Base-by-base conservation (phyloP, 768 basidiomycete genomes). In the Tylopilus felleus region DNA sequence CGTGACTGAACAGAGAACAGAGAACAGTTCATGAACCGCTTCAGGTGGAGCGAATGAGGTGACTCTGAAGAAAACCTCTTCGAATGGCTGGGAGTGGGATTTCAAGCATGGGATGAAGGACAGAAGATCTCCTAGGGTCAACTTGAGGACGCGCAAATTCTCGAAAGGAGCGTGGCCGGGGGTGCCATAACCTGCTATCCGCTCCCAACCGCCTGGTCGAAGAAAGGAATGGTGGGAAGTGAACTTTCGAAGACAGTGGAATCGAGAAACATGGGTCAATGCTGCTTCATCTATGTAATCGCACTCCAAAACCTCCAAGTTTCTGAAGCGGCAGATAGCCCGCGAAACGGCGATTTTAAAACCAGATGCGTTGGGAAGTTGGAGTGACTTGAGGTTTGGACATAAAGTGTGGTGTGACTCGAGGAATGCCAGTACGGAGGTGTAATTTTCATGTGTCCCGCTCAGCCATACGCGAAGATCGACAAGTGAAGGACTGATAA, bases 1-100 rank as follows among this genome's bases (percentile, higher is more conserved):
- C 25, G 31, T 50, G 5, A 16, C 5, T 12, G 49, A 42, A 23
- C 39, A 12, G 40, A 50, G 41, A 31, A 29, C 49, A 2, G 47
- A 17, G 42, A 44, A 45, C 28, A 59, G 23, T 41, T 55, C 59
- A 23, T 51, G 53, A 14, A 49, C 21, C 8, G 38, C 42, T 9
- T n/a, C 38, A 14, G 49, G 17, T 7, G 35, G 35, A 13, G 35
- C 8, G 17, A 36, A 36, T 16, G 35, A 36, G 16, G 16, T 4
- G 35, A 41, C 36, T 1, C 38, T 3, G 8, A 60, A 47, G 22
- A 19, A 41, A n/a, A 60, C 38, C 3, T 43, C 46, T 45, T 48
- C 49, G 19, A 60, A 51, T 14, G 49, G 52, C 27, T 59, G 59
- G 31, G 45, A 33, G 19, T 58, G 29, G 3, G 53, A 40, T 40